Percentiles rank a stretch among this genome's conserved stretches.
Evolutionary conservation across 345 rosid species (phyloP).

Genomic region (Nephelium lappaceum): DNA sequence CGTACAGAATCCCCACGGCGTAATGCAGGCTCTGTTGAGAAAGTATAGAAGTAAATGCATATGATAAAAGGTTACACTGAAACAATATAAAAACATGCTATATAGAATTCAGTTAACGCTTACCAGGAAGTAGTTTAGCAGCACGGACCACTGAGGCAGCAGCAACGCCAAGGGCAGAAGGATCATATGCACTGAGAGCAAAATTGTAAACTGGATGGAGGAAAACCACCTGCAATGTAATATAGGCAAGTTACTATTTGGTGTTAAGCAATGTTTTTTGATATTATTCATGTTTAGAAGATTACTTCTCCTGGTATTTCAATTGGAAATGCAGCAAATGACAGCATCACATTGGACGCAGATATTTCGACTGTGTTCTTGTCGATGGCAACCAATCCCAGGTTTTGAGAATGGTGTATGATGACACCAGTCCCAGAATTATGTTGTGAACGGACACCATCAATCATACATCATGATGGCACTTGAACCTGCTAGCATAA

Average conservation of each 20-base stretch:
- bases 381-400: slow-evolving; percentile 96
- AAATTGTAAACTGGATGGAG: slow-evolving; percentile 97
- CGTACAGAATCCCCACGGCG: slow-evolving; percentile 88
- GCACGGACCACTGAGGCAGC: slow-evolving; percentile 77
- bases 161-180: slow-evolving; percentile 69
- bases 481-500: slow-evolving; percentile 76
- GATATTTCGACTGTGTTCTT: slow-evolving; percentile 83
- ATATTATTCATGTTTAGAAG: slow-evolving; percentile 3
- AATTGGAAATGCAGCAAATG: slow-evolving; percentile 94
- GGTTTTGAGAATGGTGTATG: slow-evolving; percentile 74
- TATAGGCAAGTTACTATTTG: slow-evolving; percentile 25
- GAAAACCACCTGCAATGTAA: slow-evolving; percentile 75
- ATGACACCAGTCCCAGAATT: slow-evolving; percentile 91
- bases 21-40: slow-evolving; percentile 68
- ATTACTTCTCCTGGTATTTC: slow-evolving; percentile 98
- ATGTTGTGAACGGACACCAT: slow-evolving; percentile 82
- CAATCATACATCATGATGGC: slow-evolving; percentile 91
- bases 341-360: slow-evolving; percentile 88
- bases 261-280: background rate
- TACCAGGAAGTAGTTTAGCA: slow-evolving; percentile 92
- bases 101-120: slow-evolving; percentile 2
- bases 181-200: slow-evolving; percentile 90
- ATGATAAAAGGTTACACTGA: slow-evolving; percentile 3
- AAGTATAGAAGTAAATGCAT: too few relatives aligned
- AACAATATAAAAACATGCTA: background rate